Evolutionary conservation across 352 stramenopile genomes (phyloP).

Genomic region (Labyrinthula sp.): DNA sequence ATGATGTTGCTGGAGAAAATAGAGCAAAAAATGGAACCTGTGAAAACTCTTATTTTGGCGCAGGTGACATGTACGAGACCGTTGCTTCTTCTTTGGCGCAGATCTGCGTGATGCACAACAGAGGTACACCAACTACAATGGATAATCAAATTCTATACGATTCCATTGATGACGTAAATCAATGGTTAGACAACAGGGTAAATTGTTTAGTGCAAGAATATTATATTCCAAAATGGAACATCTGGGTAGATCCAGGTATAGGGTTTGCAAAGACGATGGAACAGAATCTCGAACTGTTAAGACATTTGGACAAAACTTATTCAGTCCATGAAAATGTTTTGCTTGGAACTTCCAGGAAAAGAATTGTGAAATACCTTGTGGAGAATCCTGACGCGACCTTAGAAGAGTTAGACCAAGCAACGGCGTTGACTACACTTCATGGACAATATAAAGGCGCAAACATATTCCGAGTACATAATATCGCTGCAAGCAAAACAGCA

Average conservation of each 20-base stretch:
- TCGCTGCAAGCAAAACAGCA: no score
- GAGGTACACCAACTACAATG: constrained; percentile 3
- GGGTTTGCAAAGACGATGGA: constrained; percentile 82
- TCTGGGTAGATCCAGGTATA: constrained; percentile 85
- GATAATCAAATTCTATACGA: constrained; percentile 6
- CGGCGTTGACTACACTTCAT: no score
- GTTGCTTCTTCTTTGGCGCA: constrained; percentile 33
- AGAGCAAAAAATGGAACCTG: constrained; percentile 65
- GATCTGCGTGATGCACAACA: constrained; percentile 17
- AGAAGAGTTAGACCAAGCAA: no score
- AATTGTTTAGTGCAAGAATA: constrained; percentile 51
- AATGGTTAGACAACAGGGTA: constrained; percentile 29
- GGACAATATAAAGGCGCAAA: no score
- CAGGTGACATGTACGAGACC: constrained; percentile 49
- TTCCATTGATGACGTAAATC: constrained; percentile 1
- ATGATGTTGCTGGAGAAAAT: constrained; percentile 85
- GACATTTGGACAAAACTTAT: constrained; percentile 37
- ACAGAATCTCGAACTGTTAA: constrained; percentile 68
- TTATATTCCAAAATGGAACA: constrained; percentile 72
- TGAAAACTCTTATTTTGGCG: constrained; percentile 40
- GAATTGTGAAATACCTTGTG: no score
- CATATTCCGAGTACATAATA: no score
- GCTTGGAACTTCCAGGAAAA: no score
- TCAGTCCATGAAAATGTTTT: no score
- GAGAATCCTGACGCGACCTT: no score